These are phyloP conservation scores for Eucalyptus pauciflora DNA, from an alignment of 345 rosid genomes.

Conservation along the genomic window DNA sequence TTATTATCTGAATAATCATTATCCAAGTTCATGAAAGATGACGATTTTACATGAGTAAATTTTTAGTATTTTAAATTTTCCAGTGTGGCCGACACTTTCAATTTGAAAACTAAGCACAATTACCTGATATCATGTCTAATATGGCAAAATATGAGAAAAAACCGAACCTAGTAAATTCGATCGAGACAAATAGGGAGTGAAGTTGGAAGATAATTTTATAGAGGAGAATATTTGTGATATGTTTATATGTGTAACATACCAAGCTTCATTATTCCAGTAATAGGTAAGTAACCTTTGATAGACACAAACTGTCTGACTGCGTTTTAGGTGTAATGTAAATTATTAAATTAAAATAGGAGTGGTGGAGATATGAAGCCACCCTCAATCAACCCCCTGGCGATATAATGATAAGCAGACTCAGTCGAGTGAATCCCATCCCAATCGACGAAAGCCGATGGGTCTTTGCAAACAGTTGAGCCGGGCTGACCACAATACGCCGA, in stretches of 20 bases:
- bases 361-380: conserved; percentile 11
- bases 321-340: too few relatives aligned
- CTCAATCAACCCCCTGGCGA: conserved; percentile 23
- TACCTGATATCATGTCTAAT: not conserved
- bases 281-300: not conserved
- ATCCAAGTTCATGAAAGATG: not conserved
- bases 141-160: not conserved
- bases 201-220: not conserved
- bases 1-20: not conserved
- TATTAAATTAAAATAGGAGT: not conserved
- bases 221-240: not conserved
- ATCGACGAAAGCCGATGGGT: not conserved
- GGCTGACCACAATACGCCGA: conserved; percentile 33
- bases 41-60: not conserved
- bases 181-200: not conserved
- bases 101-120: not conserved
- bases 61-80: not conserved
- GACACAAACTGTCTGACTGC: not conserved
- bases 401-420: conserved; percentile 42
- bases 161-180: not conserved
- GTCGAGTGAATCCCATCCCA: conserved; percentile 78
- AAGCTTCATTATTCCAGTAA: too few relatives aligned
- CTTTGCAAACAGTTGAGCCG: conserved; percentile 32
- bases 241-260: not conserved
- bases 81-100: not conserved